Percentiles rank a stretch among this genome's conserved stretches.
Evolutionary conservation across 371 early-diverging fungal genomes (phyloP).

Genomic region (Rhizopus sp.): DNA sequence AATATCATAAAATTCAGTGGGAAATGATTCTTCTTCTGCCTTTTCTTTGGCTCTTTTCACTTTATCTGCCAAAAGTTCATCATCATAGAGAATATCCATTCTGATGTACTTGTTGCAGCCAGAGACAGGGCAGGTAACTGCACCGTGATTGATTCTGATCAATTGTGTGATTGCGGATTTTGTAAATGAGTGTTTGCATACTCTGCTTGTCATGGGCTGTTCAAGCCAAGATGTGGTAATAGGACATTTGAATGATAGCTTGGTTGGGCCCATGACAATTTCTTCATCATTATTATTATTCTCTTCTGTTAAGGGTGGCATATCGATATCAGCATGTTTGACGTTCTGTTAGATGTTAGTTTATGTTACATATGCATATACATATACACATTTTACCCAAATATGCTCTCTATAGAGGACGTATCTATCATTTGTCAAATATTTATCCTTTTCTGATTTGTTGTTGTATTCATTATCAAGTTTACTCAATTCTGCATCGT

Average conservation of each 20-base stretch:
- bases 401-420: conserved; percentile 19
- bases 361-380: neutral
- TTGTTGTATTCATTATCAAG: neutral
- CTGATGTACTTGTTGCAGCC: conserved; percentile 19
- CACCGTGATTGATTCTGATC: conserved; percentile 4
- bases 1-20: conserved; percentile 28
- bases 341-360: conserved; percentile 26
- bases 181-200: conserved; percentile 43
- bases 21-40: neutral
- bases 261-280: conserved; percentile 35
- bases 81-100: conserved; percentile 1
- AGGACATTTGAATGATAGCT: conserved; percentile 43
- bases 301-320: conserved; percentile 24
- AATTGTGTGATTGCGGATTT: conserved; percentile 25
- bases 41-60: conserved; percentile 24
- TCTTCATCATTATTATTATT: conserved; percentile 31
- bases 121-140: conserved; percentile 32
- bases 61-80: conserved; percentile 26
- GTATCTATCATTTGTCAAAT: conserved; percentile 6
- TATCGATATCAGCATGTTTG: conserved; percentile 36
- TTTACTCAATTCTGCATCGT: conserved; percentile 5
- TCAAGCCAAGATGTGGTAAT: conserved; percentile 35
- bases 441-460: conserved; percentile 10
- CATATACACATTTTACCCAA: conserved; percentile 20
- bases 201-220: conserved; percentile 34